Conservation (phyloP, 2,329 filamentous ascomycete genomes). For the Passalora sequoiae region DNA sequence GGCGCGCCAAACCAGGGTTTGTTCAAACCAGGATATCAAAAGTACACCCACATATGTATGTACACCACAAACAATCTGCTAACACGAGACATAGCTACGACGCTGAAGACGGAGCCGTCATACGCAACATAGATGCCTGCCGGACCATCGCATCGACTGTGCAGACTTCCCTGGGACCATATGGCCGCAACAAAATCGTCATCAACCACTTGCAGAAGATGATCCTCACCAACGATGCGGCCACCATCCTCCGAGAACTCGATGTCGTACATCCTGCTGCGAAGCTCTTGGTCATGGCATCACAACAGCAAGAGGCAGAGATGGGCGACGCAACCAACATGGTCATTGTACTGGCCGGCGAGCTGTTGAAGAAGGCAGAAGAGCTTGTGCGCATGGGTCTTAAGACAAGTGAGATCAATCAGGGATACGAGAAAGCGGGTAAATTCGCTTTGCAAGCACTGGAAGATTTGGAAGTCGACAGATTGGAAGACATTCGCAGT, state of each 20-base stretch:
- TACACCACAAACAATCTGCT: constrained; percentile 22
- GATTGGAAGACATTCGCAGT: constrained; percentile 76
- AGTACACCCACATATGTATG: constrained; percentile 54
- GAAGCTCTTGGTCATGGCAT: constrained; percentile 96
- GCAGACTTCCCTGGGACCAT: constrained; percentile 92
- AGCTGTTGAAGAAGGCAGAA: constrained; percentile 94
- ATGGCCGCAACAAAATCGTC: constrained; percentile 98
- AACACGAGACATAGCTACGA: constrained; percentile 70
- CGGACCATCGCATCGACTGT: constrained; percentile 92
- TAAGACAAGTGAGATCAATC: constrained; percentile 96
- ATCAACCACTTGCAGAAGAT: constrained; percentile 99
- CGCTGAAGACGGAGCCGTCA: constrained; percentile 95
- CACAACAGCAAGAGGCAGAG: constrained; percentile 97
- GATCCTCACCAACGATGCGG: constrained; percentile 96
- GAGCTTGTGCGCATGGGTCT: constrained; percentile 93
- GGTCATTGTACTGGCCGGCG: constrained; percentile 91
- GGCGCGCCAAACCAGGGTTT: constrained; percentile 87
- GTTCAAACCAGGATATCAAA: constrained; percentile 96
- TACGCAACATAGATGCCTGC: constrained; percentile 98
- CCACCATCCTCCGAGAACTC: constrained; percentile 93
- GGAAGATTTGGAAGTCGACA: constrained; percentile 79
- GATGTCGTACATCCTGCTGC: constrained; percentile 97
- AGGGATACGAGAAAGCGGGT: constrained; percentile 92
- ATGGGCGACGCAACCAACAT: constrained; percentile 98
- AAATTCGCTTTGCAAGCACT: constrained; percentile 78